Evolutionary conservation across 305 asterid species (phyloP).

Genomic region (Rubia tinctorum): DNA sequence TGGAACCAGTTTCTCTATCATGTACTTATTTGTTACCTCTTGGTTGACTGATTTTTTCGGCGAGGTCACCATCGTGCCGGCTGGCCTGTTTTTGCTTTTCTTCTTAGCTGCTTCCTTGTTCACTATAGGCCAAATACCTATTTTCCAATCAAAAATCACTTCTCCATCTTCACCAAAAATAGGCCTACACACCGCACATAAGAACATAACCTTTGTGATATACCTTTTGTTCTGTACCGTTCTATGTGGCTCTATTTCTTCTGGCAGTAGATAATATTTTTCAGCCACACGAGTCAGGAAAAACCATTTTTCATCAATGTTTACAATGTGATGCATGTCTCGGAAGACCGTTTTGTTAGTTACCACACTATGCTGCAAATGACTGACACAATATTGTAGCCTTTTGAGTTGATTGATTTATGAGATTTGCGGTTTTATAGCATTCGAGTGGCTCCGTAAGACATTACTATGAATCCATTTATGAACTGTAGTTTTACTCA

Average conservation of each 20-base stretch:
- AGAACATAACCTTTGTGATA: too few relatives aligned
- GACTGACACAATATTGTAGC: neutral
- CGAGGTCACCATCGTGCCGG: too few relatives aligned
- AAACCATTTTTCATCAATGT: neutral
- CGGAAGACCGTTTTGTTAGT: neutral
- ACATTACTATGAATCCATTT: neutral
- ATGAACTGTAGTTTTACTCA: neutral
- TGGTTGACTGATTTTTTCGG: too few relatives aligned
- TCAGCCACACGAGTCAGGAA: neutral
- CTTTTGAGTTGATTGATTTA: neutral
- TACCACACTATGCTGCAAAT: neutral
- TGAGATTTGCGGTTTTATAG: neutral
- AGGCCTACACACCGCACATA: neutral
- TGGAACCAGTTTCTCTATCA: too few relatives aligned
- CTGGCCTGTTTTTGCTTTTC: too few relatives aligned
- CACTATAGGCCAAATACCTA: neutral
- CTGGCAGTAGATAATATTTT: neutral
- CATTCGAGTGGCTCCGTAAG: neutral
- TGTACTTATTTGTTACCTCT: too few relatives aligned
- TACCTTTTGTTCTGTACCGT: neutral
- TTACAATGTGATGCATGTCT: neutral
- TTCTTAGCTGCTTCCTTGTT: too few relatives aligned
- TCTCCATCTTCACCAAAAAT: neutral
- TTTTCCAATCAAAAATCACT: neutral
- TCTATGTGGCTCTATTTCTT: neutral